Evolutionary conservation across 2,329 filamentous ascomycete genomes (phyloP).

Genomic region (Alternaria arborescens): DNA sequence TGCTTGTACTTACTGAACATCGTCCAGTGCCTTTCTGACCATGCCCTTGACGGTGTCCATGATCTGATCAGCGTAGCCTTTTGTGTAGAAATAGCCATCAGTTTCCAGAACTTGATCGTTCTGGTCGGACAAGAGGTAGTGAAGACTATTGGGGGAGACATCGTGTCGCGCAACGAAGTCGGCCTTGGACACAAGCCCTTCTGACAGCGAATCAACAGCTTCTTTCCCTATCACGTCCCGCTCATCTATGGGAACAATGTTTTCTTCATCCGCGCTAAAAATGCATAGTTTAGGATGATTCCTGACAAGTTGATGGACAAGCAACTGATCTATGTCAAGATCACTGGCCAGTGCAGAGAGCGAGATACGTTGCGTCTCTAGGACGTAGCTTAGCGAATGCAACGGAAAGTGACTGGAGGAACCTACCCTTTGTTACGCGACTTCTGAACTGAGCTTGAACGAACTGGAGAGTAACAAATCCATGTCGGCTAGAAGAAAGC

Average conservation of each 20-base stretch:
- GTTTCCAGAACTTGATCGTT: conserved; percentile 22
- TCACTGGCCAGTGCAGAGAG: conserved; percentile 25
- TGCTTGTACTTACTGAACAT: conserved; percentile 25
- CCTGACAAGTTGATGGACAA: conserved; percentile 32
- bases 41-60: conserved; percentile 5
- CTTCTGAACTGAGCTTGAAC: conserved; percentile 31
- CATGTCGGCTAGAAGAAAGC: conserved; percentile 31
- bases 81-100: conserved; percentile 30
- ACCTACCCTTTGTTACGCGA: conserved; percentile 27
- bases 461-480: conserved; percentile 37
- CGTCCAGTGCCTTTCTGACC: conserved; percentile 20
- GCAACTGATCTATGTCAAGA: conserved; percentile 32
- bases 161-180: conserved; percentile 31
- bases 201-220: conserved; percentile 16
- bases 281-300: conserved; percentile 28
- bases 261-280: conserved; percentile 32
- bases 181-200: conserved; percentile 26
- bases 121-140: conserved; percentile 25
- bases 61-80: conserved; percentile 11
- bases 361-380: conserved; percentile 25
- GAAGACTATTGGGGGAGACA: conserved; percentile 34
- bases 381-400: conserved; percentile 5
- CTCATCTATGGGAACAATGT: conserved; percentile 36
- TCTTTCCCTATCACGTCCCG: conserved; percentile 26
- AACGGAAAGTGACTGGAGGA: background rate